Base-by-base conservation (phyloP, 1,284 basidiomycete species). In the Microbotryum silenes-acaulis region DNA sequence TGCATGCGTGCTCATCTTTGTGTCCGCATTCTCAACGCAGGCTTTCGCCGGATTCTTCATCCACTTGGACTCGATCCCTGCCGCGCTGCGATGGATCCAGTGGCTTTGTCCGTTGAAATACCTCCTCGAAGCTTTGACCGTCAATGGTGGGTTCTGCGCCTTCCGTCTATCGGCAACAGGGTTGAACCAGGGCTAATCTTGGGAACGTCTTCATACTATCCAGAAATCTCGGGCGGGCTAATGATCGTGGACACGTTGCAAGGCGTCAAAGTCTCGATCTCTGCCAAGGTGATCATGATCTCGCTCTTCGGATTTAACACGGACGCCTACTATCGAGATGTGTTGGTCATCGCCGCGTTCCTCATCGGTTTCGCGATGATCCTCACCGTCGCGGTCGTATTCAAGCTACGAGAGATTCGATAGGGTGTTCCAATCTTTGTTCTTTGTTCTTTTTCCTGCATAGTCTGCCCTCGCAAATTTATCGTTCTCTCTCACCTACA, bases 281-380 rank as follows among this genome's bases (percentile, higher is more conserved):
- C 85, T 2, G 91, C 90, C 0, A 78, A 77, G 55, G 73, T 92
- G 65, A 91, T 94, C 71, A 89, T 94, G 91, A 77, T 86, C 62
- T 69, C 84, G 81, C 78, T 93, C 29, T 94, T 93, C 72, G 91
- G 89, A 2, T 92, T 92, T 71, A 80, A 83, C 16, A 70, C 78
- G 57, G 81, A 83, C 65, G 84, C 86, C 66, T 92, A 91, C 72
- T 91, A 90, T 72, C 78, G 78, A 53, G 87, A 93, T 70, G 87
- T 93, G 6, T 78, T 94, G 31, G 84, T 92, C 29, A 74, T 91
- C 51, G 89, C 91, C 67, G 90, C 82, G 0, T 93, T 86, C 73
- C 86, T 91, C 58, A 85, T 81, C 4, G 89, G 85, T 0, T 89
- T 90, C 70, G 85, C 80, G 0, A 53, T 85, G 4, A 75, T 82